Conservation (phyloP, 1,284 basidiomycete species). For the Wallemia mellicola region DNA sequence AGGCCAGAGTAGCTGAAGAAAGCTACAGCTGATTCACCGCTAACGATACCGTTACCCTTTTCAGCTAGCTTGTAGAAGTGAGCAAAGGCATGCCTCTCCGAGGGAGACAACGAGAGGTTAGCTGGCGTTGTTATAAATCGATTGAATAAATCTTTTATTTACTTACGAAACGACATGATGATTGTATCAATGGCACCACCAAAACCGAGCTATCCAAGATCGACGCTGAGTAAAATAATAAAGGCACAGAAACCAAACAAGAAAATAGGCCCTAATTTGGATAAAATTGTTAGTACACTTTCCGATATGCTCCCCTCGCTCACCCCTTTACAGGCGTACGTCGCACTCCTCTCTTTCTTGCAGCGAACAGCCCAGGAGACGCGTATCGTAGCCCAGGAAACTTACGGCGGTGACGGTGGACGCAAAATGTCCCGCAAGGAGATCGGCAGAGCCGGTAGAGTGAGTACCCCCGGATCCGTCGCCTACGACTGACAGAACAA, state of each 20-base stretch:
- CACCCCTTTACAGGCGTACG: neutral
- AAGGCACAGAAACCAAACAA: neutral
- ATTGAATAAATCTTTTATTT: too few species aligned
- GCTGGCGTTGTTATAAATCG: too few species aligned
- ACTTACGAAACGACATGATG: too few species aligned
- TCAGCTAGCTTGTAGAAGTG: neutral
- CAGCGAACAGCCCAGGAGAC: neutral
- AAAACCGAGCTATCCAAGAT: too few species aligned
- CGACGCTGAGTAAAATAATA: neutral
- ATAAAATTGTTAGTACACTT: neutral
- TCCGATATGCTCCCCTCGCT: neutral
- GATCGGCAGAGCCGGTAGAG: neutral
- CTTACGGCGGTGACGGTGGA: neutral
- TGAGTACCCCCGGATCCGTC: neutral
- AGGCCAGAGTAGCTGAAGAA: conserved; percentile 51
- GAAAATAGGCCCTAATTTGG: neutral
- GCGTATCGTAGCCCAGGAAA: neutral
- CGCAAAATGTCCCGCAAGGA: neutral
- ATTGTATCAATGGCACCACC: neutral
- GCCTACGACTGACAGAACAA: neutral
- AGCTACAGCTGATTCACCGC: conserved; percentile 53
- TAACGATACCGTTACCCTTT: conserved; percentile 30
- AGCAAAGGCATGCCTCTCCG: neutral
- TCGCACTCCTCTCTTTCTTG: neutral
- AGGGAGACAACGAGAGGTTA: neutral